Percentiles rank a stretch among this genome's conserved stretches.
These are phyloP conservation scores for Metschnikowia amazonensis DNA, from an alignment of 805 yeast genomes.

Conservation along the genomic window DNA sequence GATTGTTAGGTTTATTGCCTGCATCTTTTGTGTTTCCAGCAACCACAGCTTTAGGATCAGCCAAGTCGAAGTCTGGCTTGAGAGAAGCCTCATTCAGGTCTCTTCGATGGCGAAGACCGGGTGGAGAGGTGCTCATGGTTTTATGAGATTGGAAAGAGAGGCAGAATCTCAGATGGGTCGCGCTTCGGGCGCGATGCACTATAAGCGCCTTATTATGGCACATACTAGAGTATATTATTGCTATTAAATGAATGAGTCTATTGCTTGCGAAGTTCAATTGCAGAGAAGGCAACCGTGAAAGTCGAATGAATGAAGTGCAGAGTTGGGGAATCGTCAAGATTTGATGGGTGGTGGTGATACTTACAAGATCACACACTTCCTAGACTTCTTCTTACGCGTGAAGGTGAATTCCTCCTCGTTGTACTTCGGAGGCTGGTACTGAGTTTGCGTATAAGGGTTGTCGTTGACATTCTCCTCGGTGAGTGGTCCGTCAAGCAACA, in stretches of 20 bases:
- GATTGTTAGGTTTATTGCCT: constrained; percentile 66
- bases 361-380: constrained; percentile 33
- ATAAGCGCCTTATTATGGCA: neutral
- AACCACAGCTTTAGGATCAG: neutral
- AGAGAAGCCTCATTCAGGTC: neutral
- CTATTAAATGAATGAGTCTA: neutral
- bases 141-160: neutral
- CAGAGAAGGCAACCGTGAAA: neutral
- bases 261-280: neutral
- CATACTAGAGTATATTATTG: neutral
- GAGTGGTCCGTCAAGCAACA: constrained; percentile 39
- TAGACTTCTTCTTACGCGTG: constrained; percentile 30
- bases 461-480: constrained; percentile 30
- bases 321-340: neutral
- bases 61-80: neutral
- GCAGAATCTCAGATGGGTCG: neutral
- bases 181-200: neutral
- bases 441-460: constrained; percentile 35
- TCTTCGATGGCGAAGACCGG: neutral
- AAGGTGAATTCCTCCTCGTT: constrained; percentile 43
- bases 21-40: constrained; percentile 48
- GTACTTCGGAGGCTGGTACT: constrained; percentile 20
- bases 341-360: no score
- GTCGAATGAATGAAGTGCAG: neutral
- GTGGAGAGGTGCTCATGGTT: neutral